Percentiles rank a stretch among this genome's conserved stretches.
phyloP scores from a whole-genome alignment of 2,329 filamentous ascomycete genomes.

The Arachnopeziza araneosa region DNA sequence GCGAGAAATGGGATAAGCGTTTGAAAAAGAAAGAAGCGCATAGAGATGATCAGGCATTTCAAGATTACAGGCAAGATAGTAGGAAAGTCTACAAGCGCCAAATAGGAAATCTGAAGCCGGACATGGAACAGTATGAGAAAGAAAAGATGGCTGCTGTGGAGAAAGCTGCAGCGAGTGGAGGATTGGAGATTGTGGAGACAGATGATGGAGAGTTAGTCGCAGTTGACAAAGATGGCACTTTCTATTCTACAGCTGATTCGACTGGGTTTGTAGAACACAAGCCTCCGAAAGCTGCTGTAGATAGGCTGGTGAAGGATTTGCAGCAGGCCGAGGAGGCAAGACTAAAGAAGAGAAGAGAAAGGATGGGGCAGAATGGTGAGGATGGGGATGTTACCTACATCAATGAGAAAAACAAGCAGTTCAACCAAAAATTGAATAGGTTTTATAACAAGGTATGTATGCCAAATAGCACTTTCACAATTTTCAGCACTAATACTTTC shows the following conservation, averaged over 20 bases:
- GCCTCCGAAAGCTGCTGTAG: slow-evolving; percentile 80
- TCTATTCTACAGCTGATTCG: slow-evolving; percentile 84
- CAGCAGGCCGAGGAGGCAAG: slow-evolving; percentile 82
- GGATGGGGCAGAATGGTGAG: slow-evolving; percentile 72
- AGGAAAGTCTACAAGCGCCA: slow-evolving; percentile 93
- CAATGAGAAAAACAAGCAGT: slow-evolving; percentile 99
- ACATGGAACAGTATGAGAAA: slow-evolving; percentile 79
- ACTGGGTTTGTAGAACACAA: slow-evolving; percentile 78
- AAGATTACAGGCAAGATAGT: slow-evolving; percentile 81
- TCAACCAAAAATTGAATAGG: slow-evolving; percentile 91
- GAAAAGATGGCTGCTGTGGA: slow-evolving; percentile 83
- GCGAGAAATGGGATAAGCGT: slow-evolving; percentile 87
- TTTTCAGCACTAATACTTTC: slow-evolving; percentile 21
- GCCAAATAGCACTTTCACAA: neutral
- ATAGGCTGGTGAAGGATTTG: slow-evolving; percentile 80
- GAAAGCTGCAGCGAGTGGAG: slow-evolving; percentile 75
- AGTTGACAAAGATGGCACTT: slow-evolving; percentile 83
- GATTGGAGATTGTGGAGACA: slow-evolving; percentile 92
- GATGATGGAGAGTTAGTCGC: slow-evolving; percentile 91
- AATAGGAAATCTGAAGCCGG: slow-evolving; percentile 67
- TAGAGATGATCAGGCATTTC: slow-evolving; percentile 81
- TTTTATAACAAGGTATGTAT: slow-evolving; percentile 85
- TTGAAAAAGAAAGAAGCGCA: slow-evolving; percentile 78
- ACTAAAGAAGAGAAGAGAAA: slow-evolving; percentile 78
- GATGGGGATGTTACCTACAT: slow-evolving; percentile 95